Conservation (phyloP, 331 rosid species). For the Dryas integrifolia region DNA sequence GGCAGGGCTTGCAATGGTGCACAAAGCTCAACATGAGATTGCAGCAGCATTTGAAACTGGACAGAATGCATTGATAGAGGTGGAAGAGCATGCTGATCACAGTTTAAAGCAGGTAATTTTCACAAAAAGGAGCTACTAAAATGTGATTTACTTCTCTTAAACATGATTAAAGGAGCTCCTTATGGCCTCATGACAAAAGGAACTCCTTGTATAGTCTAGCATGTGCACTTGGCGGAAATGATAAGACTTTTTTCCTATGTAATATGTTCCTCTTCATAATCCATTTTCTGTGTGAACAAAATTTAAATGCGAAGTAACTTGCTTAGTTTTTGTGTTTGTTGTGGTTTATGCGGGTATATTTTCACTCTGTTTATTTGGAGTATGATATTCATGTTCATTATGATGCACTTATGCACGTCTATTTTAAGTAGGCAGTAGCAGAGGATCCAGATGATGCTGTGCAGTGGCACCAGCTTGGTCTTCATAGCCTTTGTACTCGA, state of each 20-base stretch:
- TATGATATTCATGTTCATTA: background rate
- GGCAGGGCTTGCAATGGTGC: conserved; percentile 95
- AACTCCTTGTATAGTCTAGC: background rate
- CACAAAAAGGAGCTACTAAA: background rate
- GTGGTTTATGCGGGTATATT: background rate
- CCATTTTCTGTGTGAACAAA: background rate
- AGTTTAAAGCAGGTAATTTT: conserved; percentile 77
- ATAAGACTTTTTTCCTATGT: background rate
- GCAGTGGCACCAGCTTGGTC: conserved; percentile 95
- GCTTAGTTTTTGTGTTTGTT: background rate
- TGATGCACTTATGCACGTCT: background rate
- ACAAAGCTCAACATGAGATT: conserved; percentile 92
- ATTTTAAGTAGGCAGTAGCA: conserved; percentile 62
- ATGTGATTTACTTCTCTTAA: background rate
- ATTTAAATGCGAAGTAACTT: background rate
- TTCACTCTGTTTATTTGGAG: background rate
- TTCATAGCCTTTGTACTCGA: conserved; percentile 75
- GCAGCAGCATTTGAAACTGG: conserved; percentile 68
- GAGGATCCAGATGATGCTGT: conserved; percentile 91
- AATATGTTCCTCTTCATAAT: background rate
- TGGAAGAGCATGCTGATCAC: conserved; percentile 64
- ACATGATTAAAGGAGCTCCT: background rate
- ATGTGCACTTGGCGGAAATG: background rate
- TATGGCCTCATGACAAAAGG: background rate
- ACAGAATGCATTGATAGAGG: conserved; percentile 56